phyloP scores from a whole-genome alignment of 2,329 filamentous ascomycete genomes.

The Colletotrichum truncatum region DNA sequence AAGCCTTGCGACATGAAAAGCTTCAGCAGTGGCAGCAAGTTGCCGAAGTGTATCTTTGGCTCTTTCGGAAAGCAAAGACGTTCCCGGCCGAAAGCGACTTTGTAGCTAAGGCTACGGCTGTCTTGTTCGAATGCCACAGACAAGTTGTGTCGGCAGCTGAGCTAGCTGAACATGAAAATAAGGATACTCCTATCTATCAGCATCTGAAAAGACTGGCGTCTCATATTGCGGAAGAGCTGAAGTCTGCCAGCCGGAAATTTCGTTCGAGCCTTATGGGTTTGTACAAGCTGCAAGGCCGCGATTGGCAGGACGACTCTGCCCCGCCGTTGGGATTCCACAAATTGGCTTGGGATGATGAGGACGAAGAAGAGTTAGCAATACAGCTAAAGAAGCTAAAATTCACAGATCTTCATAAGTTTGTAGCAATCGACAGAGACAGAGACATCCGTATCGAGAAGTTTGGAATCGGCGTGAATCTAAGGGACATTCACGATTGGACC shows the following conservation, averaged over 20 bases:
- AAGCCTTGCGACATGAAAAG: not conserved
- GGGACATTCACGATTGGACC: not conserved
- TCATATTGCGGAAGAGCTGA: not conserved
- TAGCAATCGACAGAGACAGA: too few relatives aligned
- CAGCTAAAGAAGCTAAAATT: not conserved
- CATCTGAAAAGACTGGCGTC: not conserved
- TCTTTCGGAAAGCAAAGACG: not conserved
- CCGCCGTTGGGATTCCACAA: too few relatives aligned
- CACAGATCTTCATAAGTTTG: too few relatives aligned
- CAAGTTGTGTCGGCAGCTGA: not conserved
- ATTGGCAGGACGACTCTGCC: not conserved
- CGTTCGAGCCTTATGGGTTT: not conserved
- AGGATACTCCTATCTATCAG: fast-evolving
- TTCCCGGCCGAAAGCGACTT: not conserved
- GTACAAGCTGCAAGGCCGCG: not conserved
- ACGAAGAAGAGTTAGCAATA: fast-evolving
- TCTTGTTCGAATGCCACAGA: not conserved
- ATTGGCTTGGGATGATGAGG: too few relatives aligned
- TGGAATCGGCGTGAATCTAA: too few relatives aligned
- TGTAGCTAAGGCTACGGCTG: not conserved
- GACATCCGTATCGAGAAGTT: not conserved
- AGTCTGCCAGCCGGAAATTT: not conserved
- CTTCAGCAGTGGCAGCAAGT: not conserved
- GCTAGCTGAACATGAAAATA: not conserved
- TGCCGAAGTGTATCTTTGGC: not conserved